Evolutionary conservation across 78 protist species (phyloP).

Genomic region (Ministeria vibrans): DNA sequence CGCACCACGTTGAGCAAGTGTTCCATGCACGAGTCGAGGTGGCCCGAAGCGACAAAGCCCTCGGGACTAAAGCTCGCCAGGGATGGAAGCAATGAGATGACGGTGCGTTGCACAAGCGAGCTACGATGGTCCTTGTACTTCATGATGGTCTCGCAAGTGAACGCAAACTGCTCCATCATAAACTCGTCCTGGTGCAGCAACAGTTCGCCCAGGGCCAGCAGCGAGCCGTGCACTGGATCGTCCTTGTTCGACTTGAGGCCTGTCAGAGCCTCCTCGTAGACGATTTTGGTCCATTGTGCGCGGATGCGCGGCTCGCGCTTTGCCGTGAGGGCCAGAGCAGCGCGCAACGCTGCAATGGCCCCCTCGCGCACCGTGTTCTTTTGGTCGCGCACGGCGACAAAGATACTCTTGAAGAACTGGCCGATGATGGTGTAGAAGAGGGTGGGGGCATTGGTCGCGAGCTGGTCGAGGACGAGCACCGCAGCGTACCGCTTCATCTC

Average conservation of each 20-base stretch:
- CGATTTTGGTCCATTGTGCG: not conserved
- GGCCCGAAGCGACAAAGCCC: not conserved
- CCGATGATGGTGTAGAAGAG: constrained; percentile 43
- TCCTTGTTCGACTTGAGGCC: constrained; percentile 12
- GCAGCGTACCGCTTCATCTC: constrained; percentile 39
- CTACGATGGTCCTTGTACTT: constrained; percentile 8
- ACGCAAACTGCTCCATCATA: not conserved
- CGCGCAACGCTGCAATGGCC: constrained; percentile 17
- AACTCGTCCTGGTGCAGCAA: constrained; percentile 12
- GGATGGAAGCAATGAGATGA: constrained; percentile 1
- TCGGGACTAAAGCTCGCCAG: constrained; percentile 11
- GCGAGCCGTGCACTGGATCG: constrained; percentile 33
- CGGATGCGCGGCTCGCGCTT: constrained; percentile 24
- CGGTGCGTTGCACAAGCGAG: constrained; percentile 6
- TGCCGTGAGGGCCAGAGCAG: not conserved
- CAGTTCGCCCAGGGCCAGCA: constrained; percentile 28
- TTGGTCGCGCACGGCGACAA: constrained; percentile 20
- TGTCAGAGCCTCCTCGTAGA: constrained; percentile 15
- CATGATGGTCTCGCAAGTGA: constrained; percentile 13
- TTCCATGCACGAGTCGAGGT: not conserved
- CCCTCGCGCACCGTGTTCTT: constrained; percentile 29
- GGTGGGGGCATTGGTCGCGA: constrained; percentile 47
- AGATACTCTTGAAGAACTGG: constrained; percentile 15
- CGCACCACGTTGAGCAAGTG: not conserved
- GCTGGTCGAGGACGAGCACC: constrained; percentile 24